Evolutionary conservation across 805 yeast genomes (phyloP).

Genomic region (Priceomyces haplophilus): DNA sequence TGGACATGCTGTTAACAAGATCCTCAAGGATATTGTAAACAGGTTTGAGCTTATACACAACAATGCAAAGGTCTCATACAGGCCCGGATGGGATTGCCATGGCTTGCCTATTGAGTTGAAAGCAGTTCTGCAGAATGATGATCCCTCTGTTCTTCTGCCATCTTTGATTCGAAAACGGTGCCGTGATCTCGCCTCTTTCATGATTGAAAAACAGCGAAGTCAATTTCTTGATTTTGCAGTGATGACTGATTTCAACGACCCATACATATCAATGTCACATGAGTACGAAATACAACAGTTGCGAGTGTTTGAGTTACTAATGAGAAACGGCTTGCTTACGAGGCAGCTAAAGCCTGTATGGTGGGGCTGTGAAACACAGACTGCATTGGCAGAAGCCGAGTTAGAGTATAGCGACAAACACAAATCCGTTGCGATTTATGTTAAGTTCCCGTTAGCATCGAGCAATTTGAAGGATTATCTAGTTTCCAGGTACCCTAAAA

Average conservation of each 20-base stretch:
- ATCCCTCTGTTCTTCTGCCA: slow-evolving; percentile 29
- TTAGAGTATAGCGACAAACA: slow-evolving; percentile 79
- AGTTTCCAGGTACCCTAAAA: slow-evolving; percentile 1
- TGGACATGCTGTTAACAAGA: slow-evolving; percentile 89
- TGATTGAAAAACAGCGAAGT: slow-evolving; percentile 60
- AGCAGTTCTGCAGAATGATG: slow-evolving; percentile 42
- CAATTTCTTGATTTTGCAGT: slow-evolving; percentile 72
- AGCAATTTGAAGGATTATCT: slow-evolving; percentile 10
- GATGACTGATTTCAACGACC: slow-evolving; percentile 75
- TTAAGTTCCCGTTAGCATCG: slow-evolving; percentile 53
- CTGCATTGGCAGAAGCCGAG: slow-evolving; percentile 97
- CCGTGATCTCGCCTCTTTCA: slow-evolving; percentile 59
- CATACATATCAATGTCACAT: slow-evolving; percentile 70
- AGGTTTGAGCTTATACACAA: slow-evolving; percentile 59
- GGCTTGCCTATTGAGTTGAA: slow-evolving; percentile 95
- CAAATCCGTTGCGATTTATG: slow-evolving; percentile 62
- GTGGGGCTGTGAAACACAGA: slow-evolving; percentile 93
- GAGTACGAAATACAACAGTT: slow-evolving; percentile 75
- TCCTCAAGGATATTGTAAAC: slow-evolving; percentile 79
- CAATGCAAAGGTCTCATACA: slow-evolving; percentile 64
- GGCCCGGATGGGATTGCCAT: slow-evolving; percentile 99
- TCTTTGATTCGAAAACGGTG: slow-evolving; percentile 67
- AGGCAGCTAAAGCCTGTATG: slow-evolving; percentile 93
- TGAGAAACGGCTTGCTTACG: slow-evolving; percentile 64
- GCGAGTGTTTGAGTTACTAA: slow-evolving; percentile 60